Conservation (phyloP, 306 rosid genomes). For the Nissolia schottii region DNA sequence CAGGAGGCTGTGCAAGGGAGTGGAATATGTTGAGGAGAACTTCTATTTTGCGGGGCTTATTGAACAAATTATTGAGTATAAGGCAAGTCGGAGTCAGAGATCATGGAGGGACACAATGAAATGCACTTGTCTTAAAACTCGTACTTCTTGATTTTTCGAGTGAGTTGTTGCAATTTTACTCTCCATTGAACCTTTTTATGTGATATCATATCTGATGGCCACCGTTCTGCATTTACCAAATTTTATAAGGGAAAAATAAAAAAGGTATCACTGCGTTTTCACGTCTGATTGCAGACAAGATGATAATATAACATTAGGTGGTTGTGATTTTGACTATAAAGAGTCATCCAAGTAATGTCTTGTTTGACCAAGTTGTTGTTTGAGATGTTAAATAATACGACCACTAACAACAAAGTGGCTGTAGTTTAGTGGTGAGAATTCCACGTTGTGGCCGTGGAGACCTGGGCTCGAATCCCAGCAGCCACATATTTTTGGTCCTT, state of each 20-base stretch:
- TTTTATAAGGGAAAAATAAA: no score
- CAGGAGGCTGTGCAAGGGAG: slow-evolving; percentile 13
- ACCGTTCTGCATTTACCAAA: no score
- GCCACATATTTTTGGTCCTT: slow-evolving; percentile 12
- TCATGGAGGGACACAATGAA: slow-evolving; percentile 3
- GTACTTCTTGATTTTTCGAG: background rate
- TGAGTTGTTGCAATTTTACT: slow-evolving; percentile 11
- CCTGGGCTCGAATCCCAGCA: slow-evolving; percentile 45
- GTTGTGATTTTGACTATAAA: no score
- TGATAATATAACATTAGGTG: background rate
- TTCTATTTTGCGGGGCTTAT: slow-evolving; percentile 34
- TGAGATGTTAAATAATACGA: no score
- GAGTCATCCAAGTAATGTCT: no score
- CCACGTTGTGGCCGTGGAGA: slow-evolving; percentile 49
- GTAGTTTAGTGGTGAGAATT: slow-evolving; percentile 39
- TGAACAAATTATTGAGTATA: slow-evolving; percentile 23
- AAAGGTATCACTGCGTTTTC: no score
- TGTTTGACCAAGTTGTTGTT: no score
- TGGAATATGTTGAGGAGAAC: background rate
- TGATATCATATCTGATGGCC: slow-evolving; percentile 25
- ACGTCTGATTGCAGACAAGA: no score
- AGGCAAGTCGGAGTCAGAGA: background rate
- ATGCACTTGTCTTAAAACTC: background rate
- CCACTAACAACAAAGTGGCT: background rate
- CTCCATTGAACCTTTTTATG: slow-evolving; percentile 30